Base-by-base conservation (phyloP, 2,329 filamentous ascomycete species). In the Sporothrix mexicana region DNA sequence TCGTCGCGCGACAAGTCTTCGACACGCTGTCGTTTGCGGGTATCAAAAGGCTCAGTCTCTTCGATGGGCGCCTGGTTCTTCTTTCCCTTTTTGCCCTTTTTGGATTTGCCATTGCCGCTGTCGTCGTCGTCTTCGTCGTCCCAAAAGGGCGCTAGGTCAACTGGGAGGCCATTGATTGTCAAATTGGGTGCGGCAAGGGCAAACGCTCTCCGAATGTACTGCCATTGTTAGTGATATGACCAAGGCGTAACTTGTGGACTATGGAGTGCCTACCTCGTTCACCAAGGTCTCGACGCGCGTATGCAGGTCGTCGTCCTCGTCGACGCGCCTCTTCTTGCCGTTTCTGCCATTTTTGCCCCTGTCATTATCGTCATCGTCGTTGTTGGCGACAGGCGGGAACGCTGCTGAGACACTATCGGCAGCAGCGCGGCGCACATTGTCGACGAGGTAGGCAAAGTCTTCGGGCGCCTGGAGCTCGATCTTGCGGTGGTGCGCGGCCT, bases 391-490 rank as follows among this genome's bases (percentile, higher is more conserved):
- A 0, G 88, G 88, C 30, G 92, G 92, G 72, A 95, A 89, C 69
- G 88, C 89, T 77, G 88, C 86, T 80, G 90, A 85, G 73, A 95
- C 87, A 79, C 90, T 91, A 77, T 88, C 87, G 61, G 87, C 85
- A 12, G 92, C 92, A 72, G 90, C 90, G 80, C 86, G 86, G 78
- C 90, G 89, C 75, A 93, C 88, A 78, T 93, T 93, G 76, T 86
- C 83, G 77, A 92, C 86, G 41, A 95, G 87, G 81, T 91, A 93
- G 72, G 86, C 83, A 47, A 95, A 86, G 81, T 95, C 93, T 67
- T 91, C 89, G 57, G 90, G 88, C n/a, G 88, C 87, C 83, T 95
- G 92, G 69, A 95, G 88, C 83, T 95, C 93, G 80, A 95, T 92
- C 82, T 90, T 92, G 80, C 93, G 90, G 81, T 94, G 89, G 76